Evolutionary conservation across 441 rosid species (phyloP), one percentile per base, ranked within the genome.

Genomic region (Euphorbia celastroides): DNA sequence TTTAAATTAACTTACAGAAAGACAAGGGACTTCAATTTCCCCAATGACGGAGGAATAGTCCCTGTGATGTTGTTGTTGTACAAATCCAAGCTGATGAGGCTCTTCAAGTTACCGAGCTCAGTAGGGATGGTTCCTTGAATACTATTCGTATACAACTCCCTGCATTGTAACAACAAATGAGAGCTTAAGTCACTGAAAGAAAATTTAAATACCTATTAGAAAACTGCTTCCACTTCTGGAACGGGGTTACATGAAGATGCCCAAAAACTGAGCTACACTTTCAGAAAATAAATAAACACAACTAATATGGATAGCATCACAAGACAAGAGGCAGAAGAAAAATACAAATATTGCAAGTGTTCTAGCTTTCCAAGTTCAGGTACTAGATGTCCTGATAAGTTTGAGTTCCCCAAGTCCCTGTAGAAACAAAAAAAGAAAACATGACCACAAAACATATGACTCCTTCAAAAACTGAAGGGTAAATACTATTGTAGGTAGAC

Each of bases 381-480:
- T 5, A 92, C 94, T 52, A 93, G 84, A 82, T 81, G 91, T 72
- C 98, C 98, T 65, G 88, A 86, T 28, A 93, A 81, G 74, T 90
- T 86, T 58, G 93, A 88, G 69, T 93, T 93, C 32, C 98, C 98
- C 75, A 93, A 77, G 80, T 93, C 98, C 81, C 98, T 93, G 94
- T 72, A 75, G 30, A 75, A n/a, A 38, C 44, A 60, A 44, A 27
- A 28, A 9, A 6, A 6, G 38, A 23, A 32, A 34, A 46, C 10
- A 41, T 16, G 14, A 73, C 4, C 59, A 56, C 6, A 23, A 11
- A n/a, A 50, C 14, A 19, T 28, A 7, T 16, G 26, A 8, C 14
- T 54, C 14, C 26, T 31, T 28, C 23, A 42, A 58, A 27, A 31
- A 66, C 36, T 11, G 23, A 38, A 31, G 5, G 28, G 38, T 13